A percentile compares a stretch with the other conserved stretches of the same genome.
These are phyloP conservation scores for Phytophthora colocasiae DNA, from an alignment of 352 stramenopile genomes.

Conservation along the genomic window DNA sequence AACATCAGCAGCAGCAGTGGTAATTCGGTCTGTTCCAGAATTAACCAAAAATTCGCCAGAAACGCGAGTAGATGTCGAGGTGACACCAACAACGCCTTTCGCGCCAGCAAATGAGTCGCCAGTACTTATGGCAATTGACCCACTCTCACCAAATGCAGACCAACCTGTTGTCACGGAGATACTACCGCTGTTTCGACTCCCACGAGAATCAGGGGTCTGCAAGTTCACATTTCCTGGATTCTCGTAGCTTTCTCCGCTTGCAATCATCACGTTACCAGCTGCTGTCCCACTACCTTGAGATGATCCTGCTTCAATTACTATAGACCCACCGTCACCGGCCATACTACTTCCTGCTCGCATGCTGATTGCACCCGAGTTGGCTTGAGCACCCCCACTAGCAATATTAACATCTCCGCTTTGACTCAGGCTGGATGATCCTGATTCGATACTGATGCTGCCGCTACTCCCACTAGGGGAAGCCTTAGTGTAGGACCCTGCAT, in stretches of 20 bases:
- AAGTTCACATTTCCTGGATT: constrained; percentile 33
- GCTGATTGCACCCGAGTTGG: constrained; percentile 35
- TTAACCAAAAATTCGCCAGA: constrained; percentile 38
- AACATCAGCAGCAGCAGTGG: constrained; percentile 26
- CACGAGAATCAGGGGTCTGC: constrained; percentile 36
- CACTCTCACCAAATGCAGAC: constrained; percentile 38
- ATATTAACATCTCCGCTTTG: constrained; percentile 43
- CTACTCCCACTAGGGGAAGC: constrained; percentile 39
- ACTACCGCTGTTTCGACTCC: constrained; percentile 35
- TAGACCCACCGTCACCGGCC: constrained; percentile 39
- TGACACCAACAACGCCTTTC: constrained; percentile 32
- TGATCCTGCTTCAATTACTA: constrained; percentile 51
- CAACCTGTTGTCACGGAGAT: constrained; percentile 38
- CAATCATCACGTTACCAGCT: constrained; percentile 42
- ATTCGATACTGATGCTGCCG: constrained; percentile 45
- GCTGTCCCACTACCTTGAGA: constrained; percentile 28
- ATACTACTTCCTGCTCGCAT: constrained; percentile 42
- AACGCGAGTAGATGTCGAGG: constrained; percentile 31
- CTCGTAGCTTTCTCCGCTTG: constrained; percentile 32
- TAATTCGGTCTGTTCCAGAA: constrained; percentile 12
- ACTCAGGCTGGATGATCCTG: constrained; percentile 41
- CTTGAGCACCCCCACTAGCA: constrained; percentile 35
- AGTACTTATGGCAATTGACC: constrained; percentile 40
- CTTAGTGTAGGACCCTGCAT: constrained; percentile 48
- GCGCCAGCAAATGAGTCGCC: constrained; percentile 23